Conservation (phyloP, 306 rosid genomes). For the Cicer pinnatifidum region DNA sequence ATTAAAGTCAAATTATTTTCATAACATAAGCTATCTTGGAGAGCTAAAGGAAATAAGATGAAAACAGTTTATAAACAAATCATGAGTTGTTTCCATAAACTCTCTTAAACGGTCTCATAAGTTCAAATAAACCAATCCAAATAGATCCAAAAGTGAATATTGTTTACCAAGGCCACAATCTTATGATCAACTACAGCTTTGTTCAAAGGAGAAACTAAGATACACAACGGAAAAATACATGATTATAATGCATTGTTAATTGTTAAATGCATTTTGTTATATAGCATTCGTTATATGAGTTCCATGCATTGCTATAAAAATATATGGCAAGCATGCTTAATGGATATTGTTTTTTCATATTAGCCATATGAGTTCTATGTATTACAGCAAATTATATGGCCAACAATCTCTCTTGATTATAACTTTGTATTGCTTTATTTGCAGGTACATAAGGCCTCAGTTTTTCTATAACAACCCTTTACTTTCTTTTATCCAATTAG, state of each 20-base stretch:
- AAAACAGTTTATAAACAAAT: no score
- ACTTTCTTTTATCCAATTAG: conserved; percentile 80
- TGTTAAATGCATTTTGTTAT: background rate
- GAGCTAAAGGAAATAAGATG: no score
- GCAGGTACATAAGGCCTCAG: conserved; percentile 94
- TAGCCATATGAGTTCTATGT: background rate
- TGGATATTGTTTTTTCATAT: background rate
- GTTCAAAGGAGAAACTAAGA: background rate
- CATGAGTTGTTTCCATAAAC: no score
- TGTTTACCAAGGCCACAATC: background rate
- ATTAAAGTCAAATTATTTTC: no score
- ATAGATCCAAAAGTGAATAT: background rate
- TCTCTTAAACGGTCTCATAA: no score
- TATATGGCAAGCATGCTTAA: background rate
- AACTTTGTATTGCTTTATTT: conserved; percentile 20
- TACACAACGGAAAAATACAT: background rate
- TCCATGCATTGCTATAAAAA: background rate
- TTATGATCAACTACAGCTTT: background rate
- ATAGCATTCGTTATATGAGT: background rate
- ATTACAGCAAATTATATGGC: background rate
- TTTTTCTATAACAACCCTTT: conserved; percentile 90
- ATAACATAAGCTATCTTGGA: no score
- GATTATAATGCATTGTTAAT: background rate
- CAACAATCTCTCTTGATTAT: conserved; percentile 7
- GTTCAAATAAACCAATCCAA: no score